Evolutionary conservation across 2,329 filamentous ascomycete species (phyloP).

Genomic region (Penicillium brasilianum): DNA sequence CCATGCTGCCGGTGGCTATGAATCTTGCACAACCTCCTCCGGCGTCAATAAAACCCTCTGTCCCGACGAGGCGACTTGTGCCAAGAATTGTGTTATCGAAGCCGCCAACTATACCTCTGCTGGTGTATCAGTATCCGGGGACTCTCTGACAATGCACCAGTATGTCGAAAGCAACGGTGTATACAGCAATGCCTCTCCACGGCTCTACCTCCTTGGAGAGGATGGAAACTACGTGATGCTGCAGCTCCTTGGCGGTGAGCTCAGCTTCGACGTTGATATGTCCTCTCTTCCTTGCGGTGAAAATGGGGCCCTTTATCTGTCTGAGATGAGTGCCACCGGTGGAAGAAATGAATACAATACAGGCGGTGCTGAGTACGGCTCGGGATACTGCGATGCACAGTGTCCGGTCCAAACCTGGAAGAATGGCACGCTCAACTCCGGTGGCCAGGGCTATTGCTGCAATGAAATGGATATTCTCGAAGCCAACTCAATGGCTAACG

Average conservation of each 20-base stretch:
- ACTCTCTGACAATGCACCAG: slow-evolving; percentile 50
- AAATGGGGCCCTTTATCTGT: slow-evolving; percentile 72
- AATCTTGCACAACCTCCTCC: slow-evolving; percentile 64
- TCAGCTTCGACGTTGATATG: slow-evolving; percentile 74
- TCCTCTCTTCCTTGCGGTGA: slow-evolving; percentile 70
- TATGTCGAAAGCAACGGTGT: slow-evolving; percentile 50
- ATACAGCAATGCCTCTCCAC: slow-evolving; percentile 50
- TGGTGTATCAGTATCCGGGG: slow-evolving; percentile 57
- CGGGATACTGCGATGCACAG: slow-evolving; percentile 67
- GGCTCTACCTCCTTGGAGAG: slow-evolving; percentile 67
- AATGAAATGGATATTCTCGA: slow-evolving; percentile 73
- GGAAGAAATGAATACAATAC: slow-evolving; percentile 60
- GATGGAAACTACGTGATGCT: slow-evolving; percentile 68
- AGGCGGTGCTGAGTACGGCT: slow-evolving; percentile 64
- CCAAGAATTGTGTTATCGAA: slow-evolving; percentile 61
- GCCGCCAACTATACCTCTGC: slow-evolving; percentile 61
- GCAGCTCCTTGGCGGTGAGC: slow-evolving; percentile 67
- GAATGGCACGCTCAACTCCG: slow-evolving; percentile 60
- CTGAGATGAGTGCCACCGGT: slow-evolving; percentile 65
- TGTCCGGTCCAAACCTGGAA: slow-evolving; percentile 56
- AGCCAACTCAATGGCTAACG: slow-evolving; percentile 67
- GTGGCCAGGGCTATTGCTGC: slow-evolving; percentile 65
- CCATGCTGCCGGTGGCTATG: slow-evolving; percentile 53
- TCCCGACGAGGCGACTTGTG: slow-evolving; percentile 56
- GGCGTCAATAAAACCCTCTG: slow-evolving; percentile 55